Evolutionary conservation across 495 filamentous ascomycete genomes (phyloP), one percentile per base, ranked within the genome.

Genomic region (Bathelium albidoporum): DNA sequence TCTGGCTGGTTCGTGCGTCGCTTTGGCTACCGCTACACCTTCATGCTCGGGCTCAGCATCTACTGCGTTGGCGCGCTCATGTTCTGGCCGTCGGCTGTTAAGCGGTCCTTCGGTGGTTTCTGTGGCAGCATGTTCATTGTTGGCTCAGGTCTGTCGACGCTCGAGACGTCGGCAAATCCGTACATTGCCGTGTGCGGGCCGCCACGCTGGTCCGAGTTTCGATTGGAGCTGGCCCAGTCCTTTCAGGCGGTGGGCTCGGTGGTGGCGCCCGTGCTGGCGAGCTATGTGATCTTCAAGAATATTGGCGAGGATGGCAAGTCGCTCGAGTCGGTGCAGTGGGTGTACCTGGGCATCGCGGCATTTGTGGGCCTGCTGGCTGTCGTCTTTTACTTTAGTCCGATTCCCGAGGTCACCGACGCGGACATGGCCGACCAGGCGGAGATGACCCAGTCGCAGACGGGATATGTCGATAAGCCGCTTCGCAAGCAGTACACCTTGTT

Each of bases 341-440:
- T 87, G 2, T 91, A 91, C 71, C 79, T 89, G 4, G 86, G 83
- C 39, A 86, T 90, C 60, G 87, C 85, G 16, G 75, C 75, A 73
- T 89, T 90, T 69, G 87, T 89, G 59, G 82, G 82, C 70, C 36
- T 83, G 34, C 79, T 91, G 3, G 83, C 85, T 18, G 69, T 81
- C 59, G 75, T 87, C 58, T 90, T 90, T 75, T 86, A 79, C 73
- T 68, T 89, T 36, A 79, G 81, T 4, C 77, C 77, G 0, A 86
- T 90, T 41, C 87, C 87, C 31, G 86, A 90, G 72, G 82, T 89
- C 67, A 89, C 86, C 2, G 87, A 91, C 68, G 85, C 86, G 32
- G 86, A 89, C 71, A 88, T 88, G 85, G 82, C 78, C 26, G 78
- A 78, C 39, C 81, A 80, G 62, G 77, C 70, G 39, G 78, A 80